Conservation (phyloP, 1,284 basidiomycete genomes). For the Sanguinoderma infundibulare region DNA sequence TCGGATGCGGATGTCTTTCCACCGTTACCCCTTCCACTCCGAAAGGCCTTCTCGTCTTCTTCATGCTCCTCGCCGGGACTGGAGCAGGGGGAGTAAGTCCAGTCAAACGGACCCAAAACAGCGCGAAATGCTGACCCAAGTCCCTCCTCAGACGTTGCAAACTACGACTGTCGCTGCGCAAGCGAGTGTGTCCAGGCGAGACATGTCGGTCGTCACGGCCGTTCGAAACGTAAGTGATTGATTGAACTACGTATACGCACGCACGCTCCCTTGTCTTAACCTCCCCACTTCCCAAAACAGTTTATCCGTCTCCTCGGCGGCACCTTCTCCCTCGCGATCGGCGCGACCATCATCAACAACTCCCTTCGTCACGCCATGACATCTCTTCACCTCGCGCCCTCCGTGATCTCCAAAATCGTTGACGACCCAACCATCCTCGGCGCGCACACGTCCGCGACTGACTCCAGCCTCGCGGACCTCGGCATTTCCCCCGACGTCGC, state of each 20-base stretch:
- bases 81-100: conserved; percentile 65
- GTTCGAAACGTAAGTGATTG: conserved; percentile 57
- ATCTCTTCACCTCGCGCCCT: conserved; percentile 39
- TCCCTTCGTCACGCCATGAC: conserved; percentile 49
- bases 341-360: conserved; percentile 65
- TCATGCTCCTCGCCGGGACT: conserved; percentile 68
- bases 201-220: conserved; percentile 75
- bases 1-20: conserved; percentile 72
- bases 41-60: conserved; percentile 62
- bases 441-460: conserved; percentile 35
- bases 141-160: conserved; percentile 51
- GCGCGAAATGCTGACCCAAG: background rate
- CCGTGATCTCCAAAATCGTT: conserved; percentile 46
- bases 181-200: conserved; percentile 65
- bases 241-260: background rate
- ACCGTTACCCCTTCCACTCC: conserved; percentile 56
- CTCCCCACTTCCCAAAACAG: conserved; percentile 33
- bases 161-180: conserved; percentile 73
- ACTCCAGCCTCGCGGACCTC: conserved; percentile 33
- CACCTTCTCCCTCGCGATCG: conserved; percentile 63
- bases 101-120: too few species aligned
- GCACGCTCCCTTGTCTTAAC: too few species aligned
- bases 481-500: conserved; percentile 45
- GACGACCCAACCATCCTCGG: conserved; percentile 54
- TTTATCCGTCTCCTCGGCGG: conserved; percentile 71